phyloP scores from a whole-genome alignment of 116 monocot species.

The Phalaenopsis hybrid region DNA sequence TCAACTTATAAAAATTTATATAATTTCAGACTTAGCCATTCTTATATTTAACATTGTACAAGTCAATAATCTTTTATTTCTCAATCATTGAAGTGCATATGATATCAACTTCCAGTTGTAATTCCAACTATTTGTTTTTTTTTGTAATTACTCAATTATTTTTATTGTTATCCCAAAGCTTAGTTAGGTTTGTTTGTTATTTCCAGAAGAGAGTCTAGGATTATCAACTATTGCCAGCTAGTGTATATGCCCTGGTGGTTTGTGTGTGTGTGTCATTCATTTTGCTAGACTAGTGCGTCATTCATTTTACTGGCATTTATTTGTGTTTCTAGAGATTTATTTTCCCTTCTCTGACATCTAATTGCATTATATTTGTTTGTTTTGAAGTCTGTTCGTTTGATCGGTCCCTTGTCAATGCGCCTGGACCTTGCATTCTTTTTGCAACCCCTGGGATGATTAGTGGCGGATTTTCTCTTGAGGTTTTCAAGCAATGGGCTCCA shows the following conservation, averaged over 20 bases:
- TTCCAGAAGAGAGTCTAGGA: not conserved
- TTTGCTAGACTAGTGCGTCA: not conserved
- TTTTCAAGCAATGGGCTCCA: conserved; percentile 93
- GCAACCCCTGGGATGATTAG: conserved; percentile 97
- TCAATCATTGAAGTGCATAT: not conserved
- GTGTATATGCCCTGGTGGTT: not conserved
- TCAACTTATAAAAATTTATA: no score
- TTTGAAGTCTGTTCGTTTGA: conserved; percentile 70
- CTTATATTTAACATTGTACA: not conserved
- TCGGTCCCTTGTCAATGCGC: conserved; percentile 59
- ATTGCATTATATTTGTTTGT: conserved; percentile 5
- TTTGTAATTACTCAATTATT: no score
- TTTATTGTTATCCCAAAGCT: not conserved
- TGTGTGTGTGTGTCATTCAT: not conserved
- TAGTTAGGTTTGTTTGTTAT: not conserved
- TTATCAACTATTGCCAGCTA: not conserved
- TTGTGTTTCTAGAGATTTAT: no score
- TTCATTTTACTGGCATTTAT: not conserved
- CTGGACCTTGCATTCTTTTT: conserved; percentile 91
- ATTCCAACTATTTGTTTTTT: not conserved
- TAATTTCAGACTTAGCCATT: not conserved
- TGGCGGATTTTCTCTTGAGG: conserved; percentile 96
- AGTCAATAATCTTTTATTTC: not conserved
- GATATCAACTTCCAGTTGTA: not conserved
- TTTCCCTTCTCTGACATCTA: not conserved